Evolutionary conservation across 129 eudicot genomes (phyloP).

Genomic region (Tagetes erecta): DNA sequence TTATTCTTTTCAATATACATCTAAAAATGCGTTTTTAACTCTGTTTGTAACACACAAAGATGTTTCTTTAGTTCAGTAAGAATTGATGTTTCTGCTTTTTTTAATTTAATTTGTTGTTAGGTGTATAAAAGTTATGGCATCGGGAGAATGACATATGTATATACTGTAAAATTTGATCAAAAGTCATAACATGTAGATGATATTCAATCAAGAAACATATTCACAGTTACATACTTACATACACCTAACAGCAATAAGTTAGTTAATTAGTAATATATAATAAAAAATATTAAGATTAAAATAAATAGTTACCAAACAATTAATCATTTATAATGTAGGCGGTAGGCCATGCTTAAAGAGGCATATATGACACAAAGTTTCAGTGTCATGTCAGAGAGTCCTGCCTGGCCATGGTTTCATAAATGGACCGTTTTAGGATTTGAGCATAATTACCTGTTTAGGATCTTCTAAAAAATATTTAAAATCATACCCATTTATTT

Average conservation of each 20-base stretch:
- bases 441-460: background rate
- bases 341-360: background rate
- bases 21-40: background rate
- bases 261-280: background rate
- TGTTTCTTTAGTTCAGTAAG: background rate
- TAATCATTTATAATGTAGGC: background rate
- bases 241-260: background rate
- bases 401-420: background rate
- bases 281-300: background rate
- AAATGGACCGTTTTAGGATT: background rate
- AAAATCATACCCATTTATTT: background rate
- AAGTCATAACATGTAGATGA: background rate
- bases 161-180: too few relatives aligned
- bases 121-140: too few relatives aligned
- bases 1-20: background rate
- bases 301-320: background rate
- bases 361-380: background rate
- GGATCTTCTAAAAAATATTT: background rate
- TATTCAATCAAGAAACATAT: background rate
- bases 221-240: background rate
- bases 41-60: background rate
- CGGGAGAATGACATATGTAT: too few relatives aligned
- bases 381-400: background rate
- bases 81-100: slow-evolving; percentile 1
- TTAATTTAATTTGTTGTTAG: too few relatives aligned